Evolutionary conservation across 1,284 basidiomycete genomes (phyloP), one percentile per base, ranked within the genome.

Genomic region (Peniophora sp.): DNA sequence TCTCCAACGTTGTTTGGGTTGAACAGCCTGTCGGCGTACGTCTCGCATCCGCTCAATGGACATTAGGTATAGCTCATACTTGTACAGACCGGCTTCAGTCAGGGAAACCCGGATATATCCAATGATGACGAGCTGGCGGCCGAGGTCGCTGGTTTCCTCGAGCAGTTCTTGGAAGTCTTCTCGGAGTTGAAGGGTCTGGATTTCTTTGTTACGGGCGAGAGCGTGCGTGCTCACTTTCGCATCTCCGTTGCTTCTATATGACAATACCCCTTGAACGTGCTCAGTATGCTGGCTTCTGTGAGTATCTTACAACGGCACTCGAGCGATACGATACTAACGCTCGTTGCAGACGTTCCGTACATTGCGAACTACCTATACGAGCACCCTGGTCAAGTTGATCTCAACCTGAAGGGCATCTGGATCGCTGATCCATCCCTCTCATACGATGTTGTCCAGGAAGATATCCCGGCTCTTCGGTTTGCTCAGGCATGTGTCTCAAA

Each of bases 21-120:
- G 75, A 79, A 51, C 76, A 79, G 53, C 77, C 77, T 0, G 70
- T 75, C 20, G 69, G 71, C 11, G 73, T 72, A n/a, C 63, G 76
- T 25, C 12, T 58, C 62, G 12, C 9, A 17, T 16, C 24, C 32
- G 6, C 3, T 12, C 2, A 0, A 2, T 5, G 34, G 2, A 36
- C 23, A 14, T 22, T 24, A 2, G 3, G 14, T 41, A 2, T 36
- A 23, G 12, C 19, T 38, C 27, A 27, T 12, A 3, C 19, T 48
- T 11, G 23, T 1, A 10, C 34, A 65, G 65, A 69, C 68, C n/a
- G 66, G 65, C 0, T 69, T 68, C 51, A 65, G 63, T 17, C 67
- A 69, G 60, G 67, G 67, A 1, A 50, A 50, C 2, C 65, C 65
- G 12, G 60, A 59, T 51, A 66, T 67, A 46, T 61, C 65, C 22